phyloP scores from a whole-genome alignment of 2,329 filamentous ascomycete genomes.

The Herpomyces periplanetae region DNA sequence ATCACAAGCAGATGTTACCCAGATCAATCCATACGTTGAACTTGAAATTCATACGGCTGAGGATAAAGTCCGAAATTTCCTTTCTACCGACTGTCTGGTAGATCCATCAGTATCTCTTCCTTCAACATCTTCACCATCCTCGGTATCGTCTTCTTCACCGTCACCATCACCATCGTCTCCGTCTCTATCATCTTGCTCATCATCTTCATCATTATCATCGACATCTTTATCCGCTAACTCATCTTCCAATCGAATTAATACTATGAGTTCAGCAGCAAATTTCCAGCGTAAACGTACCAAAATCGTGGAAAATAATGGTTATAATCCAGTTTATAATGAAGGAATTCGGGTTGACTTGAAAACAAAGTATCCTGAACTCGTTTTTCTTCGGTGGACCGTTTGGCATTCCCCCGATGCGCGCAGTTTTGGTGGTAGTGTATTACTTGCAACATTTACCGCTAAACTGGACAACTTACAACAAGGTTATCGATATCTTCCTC shows the following conservation, averaged over 20 bases:
- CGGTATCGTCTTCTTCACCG: too few species aligned
- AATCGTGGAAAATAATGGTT: slow-evolving; percentile 54
- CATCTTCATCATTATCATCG: slow-evolving; percentile 27
- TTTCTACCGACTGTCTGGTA: too few species aligned
- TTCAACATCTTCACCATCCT: too few species aligned
- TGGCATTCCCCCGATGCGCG: slow-evolving; percentile 46
- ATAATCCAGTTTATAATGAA: slow-evolving; percentile 58
- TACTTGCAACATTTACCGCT: slow-evolving; percentile 59
- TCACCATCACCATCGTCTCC: too few species aligned
- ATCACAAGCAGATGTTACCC: slow-evolving; percentile 26
- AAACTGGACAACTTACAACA: slow-evolving; percentile 63
- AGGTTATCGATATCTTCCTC: slow-evolving; percentile 62
- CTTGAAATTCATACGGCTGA: slow-evolving; percentile 80
- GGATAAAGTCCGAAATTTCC: slow-evolving; percentile 25
- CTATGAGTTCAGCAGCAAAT: slow-evolving; percentile 22
- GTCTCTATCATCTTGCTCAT: too few species aligned
- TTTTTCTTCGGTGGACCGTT: slow-evolving; percentile 74
- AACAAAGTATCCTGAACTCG: slow-evolving; percentile 70
- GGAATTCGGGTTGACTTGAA: slow-evolving; percentile 34
- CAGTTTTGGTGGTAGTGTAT: slow-evolving; percentile 15
- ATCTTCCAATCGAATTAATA: slow-evolving; percentile 20
- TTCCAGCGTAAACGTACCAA: slow-evolving; percentile 40
- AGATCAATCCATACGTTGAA: slow-evolving; percentile 69
- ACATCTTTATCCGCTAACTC: slow-evolving; percentile 23
- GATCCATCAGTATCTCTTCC: too few species aligned